Evolutionary conservation across 306 rosid species (phyloP).

Genomic region (Cucurbita maxima): DNA sequence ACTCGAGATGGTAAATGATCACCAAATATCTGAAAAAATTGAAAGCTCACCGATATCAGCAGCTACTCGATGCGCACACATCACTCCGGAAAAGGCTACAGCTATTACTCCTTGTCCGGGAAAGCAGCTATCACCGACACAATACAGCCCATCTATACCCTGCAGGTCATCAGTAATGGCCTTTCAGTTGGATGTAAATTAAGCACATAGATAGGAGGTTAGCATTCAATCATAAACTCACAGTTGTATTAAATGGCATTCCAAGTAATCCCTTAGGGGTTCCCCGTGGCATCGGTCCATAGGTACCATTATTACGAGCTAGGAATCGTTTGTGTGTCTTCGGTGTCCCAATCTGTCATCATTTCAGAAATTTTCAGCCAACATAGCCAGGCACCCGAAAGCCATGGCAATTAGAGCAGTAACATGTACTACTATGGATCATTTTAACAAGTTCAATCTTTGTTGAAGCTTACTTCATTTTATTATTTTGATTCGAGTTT

Average conservation of each 20-base stretch:
- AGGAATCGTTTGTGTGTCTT: conserved; percentile 81
- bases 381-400: conserved; percentile 46
- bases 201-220: conserved; percentile 3
- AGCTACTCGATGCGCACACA: conserved; percentile 96
- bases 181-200: conserved; percentile 8
- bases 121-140: conserved; percentile 99
- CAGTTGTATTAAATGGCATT: conserved; percentile 97
- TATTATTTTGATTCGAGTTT: neutral
- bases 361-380: neutral
- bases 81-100: conserved; percentile 87
- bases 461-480: neutral
- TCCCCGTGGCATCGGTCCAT: conserved; percentile 86
- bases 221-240: conserved; percentile 20
- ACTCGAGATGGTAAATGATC: neutral
- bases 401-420: conserved; percentile 71
- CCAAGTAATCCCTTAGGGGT: conserved; percentile 79
- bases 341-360: conserved; percentile 80
- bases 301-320: conserved; percentile 81
- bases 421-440: conserved; percentile 7
- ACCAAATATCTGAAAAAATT: neutral
- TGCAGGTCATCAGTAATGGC: conserved; percentile 22
- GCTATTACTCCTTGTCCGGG: conserved; percentile 99
- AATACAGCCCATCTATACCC: conserved; percentile 77
- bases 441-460: neutral
- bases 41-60: conserved; percentile 68